Conservation (phyloP, 768 basidiomycete genomes). For the Aureoboletus auriporus region DNA sequence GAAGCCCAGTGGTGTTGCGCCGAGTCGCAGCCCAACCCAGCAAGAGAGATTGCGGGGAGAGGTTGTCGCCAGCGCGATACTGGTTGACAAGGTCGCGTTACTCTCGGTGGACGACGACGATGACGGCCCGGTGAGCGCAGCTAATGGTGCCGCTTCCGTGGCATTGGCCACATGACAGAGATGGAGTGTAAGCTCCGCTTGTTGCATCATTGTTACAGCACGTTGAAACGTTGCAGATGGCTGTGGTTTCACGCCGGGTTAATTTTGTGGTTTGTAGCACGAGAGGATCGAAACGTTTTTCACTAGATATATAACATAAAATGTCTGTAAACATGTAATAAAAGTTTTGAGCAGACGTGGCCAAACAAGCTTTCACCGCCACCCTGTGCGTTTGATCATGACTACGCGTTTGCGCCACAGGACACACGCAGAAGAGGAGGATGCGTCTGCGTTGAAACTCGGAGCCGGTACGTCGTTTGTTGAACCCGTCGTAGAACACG, state of each 20-base stretch:
- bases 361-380: conserved; percentile 41
- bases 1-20: conserved; percentile 14
- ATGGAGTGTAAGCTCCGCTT: conserved; percentile 7
- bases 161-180: conserved; percentile 27
- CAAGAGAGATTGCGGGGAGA: conserved; percentile 33
- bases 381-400: conserved; percentile 45
- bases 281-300: conserved; percentile 20
- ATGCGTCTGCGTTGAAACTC: conserved; percentile 80
- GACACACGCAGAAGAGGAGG: conserved; percentile 71
- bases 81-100: conserved; percentile 35
- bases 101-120: conserved; percentile 34
- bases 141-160: conserved; percentile 14
- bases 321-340: conserved; percentile 38
- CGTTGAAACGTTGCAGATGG: conserved; percentile 6
- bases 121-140: conserved; percentile 7
- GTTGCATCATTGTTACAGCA: neutral
- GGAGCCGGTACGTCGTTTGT: conserved; percentile 51
- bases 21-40: conserved; percentile 14
- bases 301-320: conserved; percentile 32
- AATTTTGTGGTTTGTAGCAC: conserved; percentile 25
- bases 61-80: conserved; percentile 30
- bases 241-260: conserved; percentile 22
- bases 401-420: conserved; percentile 62
- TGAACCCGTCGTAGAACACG: neutral
- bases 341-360: conserved; percentile 10